Evolutionary conservation across 2,329 filamentous ascomycete species (phyloP), one percentile per base, ranked within the genome.

Genomic region (Alternaria sp.): DNA sequence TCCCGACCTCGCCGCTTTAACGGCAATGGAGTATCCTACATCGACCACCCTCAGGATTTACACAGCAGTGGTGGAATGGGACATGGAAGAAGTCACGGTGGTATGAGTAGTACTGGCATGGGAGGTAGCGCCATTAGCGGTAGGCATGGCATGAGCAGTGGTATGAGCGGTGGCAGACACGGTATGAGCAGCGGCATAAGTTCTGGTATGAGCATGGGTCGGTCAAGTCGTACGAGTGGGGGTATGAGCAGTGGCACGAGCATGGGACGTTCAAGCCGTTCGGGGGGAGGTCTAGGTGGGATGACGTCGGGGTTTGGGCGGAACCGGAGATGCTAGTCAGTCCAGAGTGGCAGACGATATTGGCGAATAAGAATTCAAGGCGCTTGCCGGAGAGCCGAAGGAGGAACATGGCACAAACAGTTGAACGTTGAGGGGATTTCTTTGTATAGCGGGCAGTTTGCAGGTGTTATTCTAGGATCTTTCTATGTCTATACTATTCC

Each of bases 1-100:
- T 69, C 65, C 27, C 60, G 67, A 36, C 57, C 59, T 49, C 60
- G 54, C 18, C 60, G 63, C 34, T 61, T 60, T 28, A n/a, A 48
- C 46, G 54, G 54, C 41, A 25, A 25, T 14, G 28, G 45, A 49
- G 30, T 20, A 9, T 49, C 45, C 18, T 49, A 49, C 8, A 30
- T 34, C 28, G 32, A 34, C 32, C 32, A 34, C 32, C 32, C 34
- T 8, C 34, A 38, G 16, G 8, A 14, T n/a, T 0, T 38, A n/a
- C 34, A 38, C 16, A n/a, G 34, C 34, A 38, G 0, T 38, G 34
- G 16, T n/a, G 34, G 34, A 38, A n/a, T n/a, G 6, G 16, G 34
- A 38, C 34, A 38, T 7, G 34, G 34, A 3, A 14, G 16, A n/a
- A 16, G 34, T 3, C 16, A 9, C 14, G 34, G 14, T 8, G 34